Evolutionary conservation across 2,329 filamentous ascomycete species (phyloP), one percentile per base, ranked within the genome.

Genomic region (Aureobasidium namibiae): DNA sequence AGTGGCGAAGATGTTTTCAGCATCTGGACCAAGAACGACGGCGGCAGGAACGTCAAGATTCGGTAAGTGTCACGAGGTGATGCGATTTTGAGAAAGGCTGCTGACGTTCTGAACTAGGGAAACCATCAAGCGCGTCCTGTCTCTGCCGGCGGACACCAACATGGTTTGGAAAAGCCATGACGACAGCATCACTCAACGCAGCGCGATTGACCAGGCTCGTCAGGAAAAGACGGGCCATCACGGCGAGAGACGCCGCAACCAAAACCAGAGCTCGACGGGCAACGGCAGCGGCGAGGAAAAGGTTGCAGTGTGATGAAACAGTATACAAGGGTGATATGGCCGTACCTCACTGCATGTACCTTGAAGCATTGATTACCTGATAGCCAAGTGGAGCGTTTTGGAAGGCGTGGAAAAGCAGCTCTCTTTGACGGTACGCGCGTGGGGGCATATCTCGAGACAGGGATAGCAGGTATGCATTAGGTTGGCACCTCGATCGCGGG

Each of bases 91-190:
- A n/a, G 33, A 14, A 50, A 29, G 10, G 26, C 18, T 56, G 38
- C 63, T 68, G 50, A 69, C 44, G 33, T 26, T 45, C n/a, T 14
- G 39, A 59, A n/a, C 21, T 38, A 96, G 92, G 65, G 92, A 99
- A 77, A 95, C 88, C 34, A 91, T 97, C 81, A 96, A 95, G 76
- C 88, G 90, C 64, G 81, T 95, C 64, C 84, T 99, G 60, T 83
- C 84, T 65, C 89, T 96, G 71, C 92, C 92, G 1, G 76, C 84
- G 45, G 92, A 96, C 72, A 97, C 94, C 38, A 89, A 88, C 69
- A 87, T 99, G 61, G 86, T 94, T 67, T 99, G 92, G 84, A 95
- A 96, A 77, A 94, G 88, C 70, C 94, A 99, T 73, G 92, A 96
- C 70, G 90, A 92, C 64, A 96, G 90, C 73, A 96, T 99, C 70